phyloP scores from a whole-genome alignment of 2,329 filamentous ascomycete species.

The Verticillium zaregamsianum region DNA sequence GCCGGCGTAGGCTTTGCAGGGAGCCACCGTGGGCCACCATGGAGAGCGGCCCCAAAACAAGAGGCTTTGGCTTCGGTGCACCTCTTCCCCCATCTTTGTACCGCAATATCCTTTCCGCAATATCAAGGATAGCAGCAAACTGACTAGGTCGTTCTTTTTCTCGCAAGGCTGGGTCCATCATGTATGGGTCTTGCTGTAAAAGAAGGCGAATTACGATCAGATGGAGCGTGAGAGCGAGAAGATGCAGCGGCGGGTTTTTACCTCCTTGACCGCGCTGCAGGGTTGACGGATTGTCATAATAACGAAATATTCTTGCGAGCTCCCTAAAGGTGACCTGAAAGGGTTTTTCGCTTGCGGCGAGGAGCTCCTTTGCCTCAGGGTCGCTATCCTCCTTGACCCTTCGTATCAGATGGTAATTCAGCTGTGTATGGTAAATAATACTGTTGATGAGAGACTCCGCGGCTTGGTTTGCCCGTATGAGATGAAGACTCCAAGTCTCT shows the following conservation, averaged over 20 bases:
- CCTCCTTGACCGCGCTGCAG: not conserved
- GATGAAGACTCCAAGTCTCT: not conserved
- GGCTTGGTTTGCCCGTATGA: constrained; percentile 2
- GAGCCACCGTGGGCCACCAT: constrained; percentile 6
- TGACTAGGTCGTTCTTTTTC: not conserved
- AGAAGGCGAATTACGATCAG: not conserved
- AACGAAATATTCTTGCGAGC: not conserved
- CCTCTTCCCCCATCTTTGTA: not conserved
- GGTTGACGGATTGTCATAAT: not conserved
- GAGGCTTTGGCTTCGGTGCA: not conserved
- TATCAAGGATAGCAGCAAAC: not conserved
- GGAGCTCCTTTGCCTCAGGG: not conserved
- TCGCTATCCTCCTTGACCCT: not conserved
- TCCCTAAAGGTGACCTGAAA: not conserved
- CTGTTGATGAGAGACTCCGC: constrained; percentile 9
- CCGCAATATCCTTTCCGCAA: constrained; percentile 1
- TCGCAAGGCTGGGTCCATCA: not conserved
- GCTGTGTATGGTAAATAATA: not conserved
- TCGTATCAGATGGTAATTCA: not conserved
- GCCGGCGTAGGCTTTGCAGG: constrained; percentile 2
- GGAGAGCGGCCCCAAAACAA: constrained; percentile 3
- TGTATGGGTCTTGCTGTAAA: not conserved
- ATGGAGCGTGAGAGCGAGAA: not conserved
- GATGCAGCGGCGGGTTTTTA: not conserved
- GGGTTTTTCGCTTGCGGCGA: not conserved